phyloP scores from a whole-genome alignment of 2,329 filamentous ascomycete genomes.

The Penicillium hesseltinei region DNA sequence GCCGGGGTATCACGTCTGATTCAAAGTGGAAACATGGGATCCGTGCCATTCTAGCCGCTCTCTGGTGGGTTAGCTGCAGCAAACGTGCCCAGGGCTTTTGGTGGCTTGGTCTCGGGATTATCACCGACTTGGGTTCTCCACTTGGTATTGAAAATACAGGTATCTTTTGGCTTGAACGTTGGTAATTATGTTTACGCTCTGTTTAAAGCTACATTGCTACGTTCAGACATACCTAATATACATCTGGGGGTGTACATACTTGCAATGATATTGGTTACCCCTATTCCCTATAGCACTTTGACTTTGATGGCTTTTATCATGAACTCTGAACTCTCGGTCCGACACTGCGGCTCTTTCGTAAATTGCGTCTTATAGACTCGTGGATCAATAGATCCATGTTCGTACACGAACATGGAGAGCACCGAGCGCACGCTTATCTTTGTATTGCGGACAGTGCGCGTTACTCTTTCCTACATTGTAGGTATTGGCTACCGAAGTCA shows the following conservation, averaged over 20 bases:
- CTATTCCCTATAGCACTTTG: not conserved
- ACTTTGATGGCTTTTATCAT: not conserved
- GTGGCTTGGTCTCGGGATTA: constrained; percentile 23
- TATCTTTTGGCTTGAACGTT: not conserved
- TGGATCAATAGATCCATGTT: not conserved
- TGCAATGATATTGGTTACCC: not conserved
- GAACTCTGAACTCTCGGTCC: not conserved
- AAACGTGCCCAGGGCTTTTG: constrained; percentile 3
- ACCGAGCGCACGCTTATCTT: constrained; percentile 7
- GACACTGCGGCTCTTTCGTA: constrained; percentile 2
- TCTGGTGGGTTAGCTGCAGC: constrained; percentile 22
- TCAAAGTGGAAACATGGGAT: not conserved
- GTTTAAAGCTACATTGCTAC: too few relatives aligned
- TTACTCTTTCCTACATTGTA: not conserved
- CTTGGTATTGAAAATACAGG: constrained; percentile 3
- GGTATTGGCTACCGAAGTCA: not conserved
- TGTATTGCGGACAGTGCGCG: constrained; percentile 17
- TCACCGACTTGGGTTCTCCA: constrained; percentile 19
- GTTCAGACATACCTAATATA: too few relatives aligned
- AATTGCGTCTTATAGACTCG: not conserved
- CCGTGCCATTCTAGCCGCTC: constrained; percentile 11
- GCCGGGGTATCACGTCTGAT: not conserved
- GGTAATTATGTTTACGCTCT: too few relatives aligned
- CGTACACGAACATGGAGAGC: not conserved
- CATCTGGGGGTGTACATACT: too few relatives aligned